These are phyloP conservation scores for Verticillium albo-atrum DNA, from an alignment of 2,329 filamentous ascomycete species.

Conservation along the genomic window DNA sequence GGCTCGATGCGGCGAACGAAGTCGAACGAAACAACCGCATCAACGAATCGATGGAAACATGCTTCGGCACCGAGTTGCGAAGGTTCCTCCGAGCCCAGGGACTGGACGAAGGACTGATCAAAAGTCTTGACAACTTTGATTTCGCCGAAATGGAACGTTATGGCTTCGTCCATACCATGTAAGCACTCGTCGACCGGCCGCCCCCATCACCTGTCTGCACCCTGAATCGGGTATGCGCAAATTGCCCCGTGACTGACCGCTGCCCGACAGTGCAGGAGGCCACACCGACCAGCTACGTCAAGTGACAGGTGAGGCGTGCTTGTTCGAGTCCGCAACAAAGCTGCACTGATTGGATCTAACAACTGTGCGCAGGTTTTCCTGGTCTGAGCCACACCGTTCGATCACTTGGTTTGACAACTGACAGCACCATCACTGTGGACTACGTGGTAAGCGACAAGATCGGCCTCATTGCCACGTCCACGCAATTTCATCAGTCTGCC, in stretches of 20 bases:
- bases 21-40: constrained; percentile 29
- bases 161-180: constrained; percentile 85
- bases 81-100: constrained; percentile 66
- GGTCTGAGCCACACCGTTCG: constrained; percentile 66
- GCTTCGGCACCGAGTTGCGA: constrained; percentile 66
- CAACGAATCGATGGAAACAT: constrained; percentile 2
- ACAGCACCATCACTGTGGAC: constrained; percentile 60
- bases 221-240: too few relatives aligned
- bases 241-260: not conserved
- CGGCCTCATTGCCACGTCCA: not conserved
- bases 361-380: constrained; percentile 54
- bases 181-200: constrained; percentile 24
- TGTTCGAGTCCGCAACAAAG: not conserved
- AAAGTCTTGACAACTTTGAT: constrained; percentile 73
- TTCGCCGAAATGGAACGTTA: constrained; percentile 68
- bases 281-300: constrained; percentile 43
- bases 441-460: constrained; percentile 56
- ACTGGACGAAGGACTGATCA: constrained; percentile 58
- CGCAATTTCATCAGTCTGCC: not conserved
- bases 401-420: constrained; percentile 55
- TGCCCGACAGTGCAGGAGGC: constrained; percentile 43
- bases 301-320: constrained; percentile 31
- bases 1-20: constrained; percentile 32
- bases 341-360: constrained; percentile 13
- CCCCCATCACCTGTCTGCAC: constrained; percentile 11